A percentile compares a stretch with the other conserved stretches of the same genome.
Evolutionary conservation across 1,284 basidiomycete species (phyloP).

Genomic region (Bondarzewia mesenterica): DNA sequence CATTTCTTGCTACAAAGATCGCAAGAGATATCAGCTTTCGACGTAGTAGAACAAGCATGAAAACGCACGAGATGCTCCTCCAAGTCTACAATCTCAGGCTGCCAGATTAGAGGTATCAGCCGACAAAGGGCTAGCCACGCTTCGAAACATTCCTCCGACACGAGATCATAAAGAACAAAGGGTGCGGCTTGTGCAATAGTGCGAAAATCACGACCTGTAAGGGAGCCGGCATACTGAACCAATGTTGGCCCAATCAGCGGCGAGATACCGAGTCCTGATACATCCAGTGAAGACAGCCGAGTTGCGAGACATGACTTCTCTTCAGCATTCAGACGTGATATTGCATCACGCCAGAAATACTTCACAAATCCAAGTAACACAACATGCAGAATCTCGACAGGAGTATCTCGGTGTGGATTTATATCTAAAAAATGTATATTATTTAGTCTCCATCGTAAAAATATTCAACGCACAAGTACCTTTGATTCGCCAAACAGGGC

Average conservation of each 20-base stretch:
- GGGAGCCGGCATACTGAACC: slow-evolving; percentile 21
- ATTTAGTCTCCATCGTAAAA: too few species aligned
- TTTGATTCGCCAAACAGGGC: slow-evolving; percentile 14
- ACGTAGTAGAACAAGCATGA: neutral
- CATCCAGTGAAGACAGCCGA: slow-evolving; percentile 17
- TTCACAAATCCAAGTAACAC: slow-evolving; percentile 28
- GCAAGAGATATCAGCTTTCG: too few species aligned
- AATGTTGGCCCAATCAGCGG: slow-evolving; percentile 16
- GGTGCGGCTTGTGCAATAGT: slow-evolving; percentile 21
- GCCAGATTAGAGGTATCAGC: slow-evolving; percentile 19
- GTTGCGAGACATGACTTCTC: slow-evolving; percentile 15
- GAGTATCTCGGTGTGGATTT: slow-evolving; percentile 26
- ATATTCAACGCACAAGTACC: too few species aligned
- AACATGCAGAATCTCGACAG: slow-evolving; percentile 29
- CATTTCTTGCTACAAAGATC: neutral
- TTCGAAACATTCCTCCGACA: slow-evolving; percentile 11
- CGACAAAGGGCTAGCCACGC: slow-evolving; percentile 19
- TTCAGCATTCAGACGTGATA: slow-evolving; percentile 13
- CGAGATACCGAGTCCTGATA: slow-evolving; percentile 17
- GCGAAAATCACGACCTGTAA: slow-evolving; percentile 24
- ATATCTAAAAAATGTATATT: slow-evolving; percentile 16
- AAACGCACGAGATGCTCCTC: slow-evolving; percentile 10
- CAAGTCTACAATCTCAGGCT: slow-evolving; percentile 19
- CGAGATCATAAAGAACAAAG: slow-evolving; percentile 20
- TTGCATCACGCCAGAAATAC: slow-evolving; percentile 28